Evolutionary conservation across 495 filamentous ascomycete genomes (phyloP), one percentile per base, ranked within the genome.

Genomic region (Lepidopterella palustris): DNA sequence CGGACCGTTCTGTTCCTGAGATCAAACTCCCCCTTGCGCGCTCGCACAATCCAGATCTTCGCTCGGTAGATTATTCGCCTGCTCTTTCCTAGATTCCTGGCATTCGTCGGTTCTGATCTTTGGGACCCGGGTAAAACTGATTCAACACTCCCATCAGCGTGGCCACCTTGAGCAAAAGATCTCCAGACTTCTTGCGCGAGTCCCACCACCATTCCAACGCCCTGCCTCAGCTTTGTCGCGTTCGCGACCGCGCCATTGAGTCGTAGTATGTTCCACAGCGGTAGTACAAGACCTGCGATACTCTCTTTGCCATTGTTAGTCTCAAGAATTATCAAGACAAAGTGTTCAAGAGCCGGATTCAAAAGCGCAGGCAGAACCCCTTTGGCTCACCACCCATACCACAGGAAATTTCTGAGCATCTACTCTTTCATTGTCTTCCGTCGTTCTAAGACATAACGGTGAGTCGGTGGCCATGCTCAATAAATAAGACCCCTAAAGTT

Each of bases 251-350:
- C 47, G 47, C 21, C 23, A 6, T 26, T 50, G 39, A 50, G 21
- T 27, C 26, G 47, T 50, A 50, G 26, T 24, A 50, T 50, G 47
- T 50, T 50, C 21, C 47, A 50, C 47, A 50, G 20, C 23, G 47
- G 47, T 50, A 50, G 47, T 50, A 50, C 47, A 50, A 26, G 47
- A 50, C 20, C 26, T 50, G 23, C 47, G 20, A 50, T 50, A 50
- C 47, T 50, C 24, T 13, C 47, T 50, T 50, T 24, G 47, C 21
- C 25, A 50, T 24, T 42, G 13, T 13, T 25, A 50, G 47, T 50
- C 25, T 50, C 47, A 26, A 25, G n/a, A 24, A 24, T 50, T 49
- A 10, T 50, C 21, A 8, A 3, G 47, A 13, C 23, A 25, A 24
- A 13, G 6, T 50, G 47, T 50, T 25, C 25, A 24, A 8, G 25